These are phyloP conservation scores for Verticillium klebahnii DNA, from an alignment of 2,329 filamentous ascomycete genomes.

Conservation along the genomic window DNA sequence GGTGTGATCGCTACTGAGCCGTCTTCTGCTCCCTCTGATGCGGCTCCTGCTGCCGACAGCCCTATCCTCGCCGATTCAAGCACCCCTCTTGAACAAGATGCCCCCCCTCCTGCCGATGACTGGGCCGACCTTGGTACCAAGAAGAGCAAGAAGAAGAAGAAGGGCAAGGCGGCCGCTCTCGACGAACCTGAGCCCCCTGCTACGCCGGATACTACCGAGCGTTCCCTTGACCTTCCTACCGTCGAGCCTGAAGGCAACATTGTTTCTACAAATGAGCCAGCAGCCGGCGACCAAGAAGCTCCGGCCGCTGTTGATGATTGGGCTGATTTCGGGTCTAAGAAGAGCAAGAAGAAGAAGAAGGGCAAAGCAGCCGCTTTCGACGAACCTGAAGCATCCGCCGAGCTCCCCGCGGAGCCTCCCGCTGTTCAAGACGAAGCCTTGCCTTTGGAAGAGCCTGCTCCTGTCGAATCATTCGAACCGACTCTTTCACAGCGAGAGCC, in stretches of 20 bases:
- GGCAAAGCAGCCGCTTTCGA: background rate
- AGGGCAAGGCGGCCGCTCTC: slow-evolving; percentile 9
- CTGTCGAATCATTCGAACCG: background rate
- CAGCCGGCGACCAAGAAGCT: background rate
- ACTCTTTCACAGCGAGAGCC: background rate
- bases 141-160: slow-evolving; percentile 22
- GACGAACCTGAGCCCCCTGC: background rate
- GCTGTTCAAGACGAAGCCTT: background rate
- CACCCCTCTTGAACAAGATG: background rate
- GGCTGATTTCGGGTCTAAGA: background rate
- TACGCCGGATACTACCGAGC: background rate
- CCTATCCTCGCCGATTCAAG: background rate
- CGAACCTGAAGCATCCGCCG: background rate
- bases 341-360: slow-evolving; percentile 1
- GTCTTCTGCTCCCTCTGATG: background rate
- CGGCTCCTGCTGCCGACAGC: background rate
- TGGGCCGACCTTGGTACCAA: slow-evolving; percentile 4
- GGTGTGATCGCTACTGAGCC: background rate
- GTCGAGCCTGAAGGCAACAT: background rate
- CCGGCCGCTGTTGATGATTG: background rate
- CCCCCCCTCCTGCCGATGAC: background rate
- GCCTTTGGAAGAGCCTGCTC: background rate
- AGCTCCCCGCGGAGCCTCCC: background rate
- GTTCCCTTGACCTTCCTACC: background rate
- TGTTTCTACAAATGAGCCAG: background rate